Percentiles rank a stretch among this genome's conserved stretches.
Evolutionary conservation across 2,329 filamentous ascomycete species (phyloP).

Genomic region (Diaporthe eres): DNA sequence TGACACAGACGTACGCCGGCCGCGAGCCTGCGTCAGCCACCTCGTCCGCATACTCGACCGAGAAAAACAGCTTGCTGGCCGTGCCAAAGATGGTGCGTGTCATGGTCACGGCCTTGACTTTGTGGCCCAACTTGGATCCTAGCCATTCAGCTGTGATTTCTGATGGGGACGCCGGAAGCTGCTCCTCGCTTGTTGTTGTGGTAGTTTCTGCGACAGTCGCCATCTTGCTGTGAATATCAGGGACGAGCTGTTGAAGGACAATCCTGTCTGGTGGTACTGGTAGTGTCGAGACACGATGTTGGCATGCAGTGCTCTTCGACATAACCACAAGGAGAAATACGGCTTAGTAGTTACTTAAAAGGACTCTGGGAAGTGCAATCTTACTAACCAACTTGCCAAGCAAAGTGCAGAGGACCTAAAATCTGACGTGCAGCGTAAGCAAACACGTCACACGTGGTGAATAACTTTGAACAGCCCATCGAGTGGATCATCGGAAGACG

Average conservation of each 20-base stretch:
- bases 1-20: conserved; percentile 47
- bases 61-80: conserved; percentile 49
- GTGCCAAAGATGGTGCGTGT: conserved; percentile 47
- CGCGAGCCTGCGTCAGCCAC: conserved; percentile 41
- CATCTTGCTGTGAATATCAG: not conserved
- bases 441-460: not conserved
- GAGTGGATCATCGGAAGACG: not conserved
- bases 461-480: not conserved
- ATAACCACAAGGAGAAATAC: not conserved
- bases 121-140: conserved; percentile 47
- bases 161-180: not conserved
- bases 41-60: conserved; percentile 49
- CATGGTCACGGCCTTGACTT: conserved; percentile 45
- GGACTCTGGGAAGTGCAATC: not conserved
- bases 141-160: conserved; percentile 45
- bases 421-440: not conserved
- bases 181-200: not conserved
- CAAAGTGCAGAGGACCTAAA: not conserved
- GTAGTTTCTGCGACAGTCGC: not conserved
- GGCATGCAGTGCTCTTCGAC: not conserved
- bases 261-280: not conserved
- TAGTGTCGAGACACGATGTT: not conserved
- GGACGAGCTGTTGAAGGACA: not conserved
- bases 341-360: not conserved
- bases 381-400: not conserved